These are phyloP conservation scores for Tripterygium wilfordii DNA, from an alignment of 177 flowering plant genomes.

Conservation along the genomic window DNA sequence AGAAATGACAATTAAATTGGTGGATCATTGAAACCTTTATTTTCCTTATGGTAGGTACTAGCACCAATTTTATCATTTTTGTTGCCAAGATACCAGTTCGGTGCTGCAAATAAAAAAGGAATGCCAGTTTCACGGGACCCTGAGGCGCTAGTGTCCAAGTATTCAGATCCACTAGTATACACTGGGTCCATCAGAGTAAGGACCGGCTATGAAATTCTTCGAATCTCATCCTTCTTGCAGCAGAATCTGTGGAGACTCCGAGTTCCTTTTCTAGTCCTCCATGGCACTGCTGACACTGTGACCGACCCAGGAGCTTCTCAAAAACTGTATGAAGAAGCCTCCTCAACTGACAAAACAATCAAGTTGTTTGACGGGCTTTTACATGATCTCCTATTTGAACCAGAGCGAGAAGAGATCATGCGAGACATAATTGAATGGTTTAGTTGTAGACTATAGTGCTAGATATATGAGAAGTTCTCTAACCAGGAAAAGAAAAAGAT, in stretches of 20 bases:
- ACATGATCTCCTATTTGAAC: constrained; percentile 88
- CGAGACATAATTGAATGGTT: constrained; percentile 71
- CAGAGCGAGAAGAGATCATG: constrained; percentile 49
- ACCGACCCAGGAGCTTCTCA: constrained; percentile 77
- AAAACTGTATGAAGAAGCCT: constrained; percentile 61
- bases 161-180: constrained; percentile 86
- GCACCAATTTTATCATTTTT: constrained; percentile 74
- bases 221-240: constrained; percentile 59
- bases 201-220: constrained; percentile 81
- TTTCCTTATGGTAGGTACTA: constrained; percentile 35
- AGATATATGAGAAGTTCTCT: too few relatives aligned
- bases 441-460: constrained; percentile 24
- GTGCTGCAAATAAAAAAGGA: constrained; percentile 69
- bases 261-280: constrained; percentile 77
- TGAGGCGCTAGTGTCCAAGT: constrained; percentile 64
- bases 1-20: too few relatives aligned
- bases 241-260: constrained; percentile 39
- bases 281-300: constrained; percentile 71
- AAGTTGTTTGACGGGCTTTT: constrained; percentile 61
- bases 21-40: too few relatives aligned
- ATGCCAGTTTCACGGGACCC: constrained; percentile 71
- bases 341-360: constrained; percentile 69
- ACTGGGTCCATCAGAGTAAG: constrained; percentile 77
- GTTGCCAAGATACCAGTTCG: constrained; percentile 60
- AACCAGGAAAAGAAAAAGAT: too few relatives aligned